These are phyloP conservation scores for Aspergillus brasiliensis DNA, from an alignment of 2,329 filamentous ascomycete genomes.

Conservation along the genomic window DNA sequence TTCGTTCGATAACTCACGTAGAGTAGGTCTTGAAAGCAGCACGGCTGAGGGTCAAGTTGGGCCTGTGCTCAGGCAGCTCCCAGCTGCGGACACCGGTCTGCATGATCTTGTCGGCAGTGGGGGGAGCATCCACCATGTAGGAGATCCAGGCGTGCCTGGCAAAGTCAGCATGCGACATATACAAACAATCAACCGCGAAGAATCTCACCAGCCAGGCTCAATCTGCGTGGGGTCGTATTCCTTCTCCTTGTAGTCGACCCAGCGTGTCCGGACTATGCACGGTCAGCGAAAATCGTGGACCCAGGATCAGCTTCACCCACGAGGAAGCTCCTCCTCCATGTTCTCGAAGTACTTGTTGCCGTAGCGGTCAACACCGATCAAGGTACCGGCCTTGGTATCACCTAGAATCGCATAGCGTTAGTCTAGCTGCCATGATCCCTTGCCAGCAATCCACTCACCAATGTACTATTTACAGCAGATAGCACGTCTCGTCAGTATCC, in stretches of 20 bases:
- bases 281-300: slow-evolving; percentile 19
- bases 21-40: slow-evolving; percentile 90
- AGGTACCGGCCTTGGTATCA: slow-evolving; percentile 90
- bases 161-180: background rate
- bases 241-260: slow-evolving; percentile 93
- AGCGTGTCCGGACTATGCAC: slow-evolving; percentile 79
- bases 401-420: slow-evolving; percentile 56
- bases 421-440: slow-evolving; percentile 13
- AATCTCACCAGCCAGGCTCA: slow-evolving; percentile 77
- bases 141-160: slow-evolving; percentile 91
- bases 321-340: slow-evolving; percentile 80
- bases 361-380: slow-evolving; percentile 82
- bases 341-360: slow-evolving; percentile 99
- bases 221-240: slow-evolving; percentile 69
- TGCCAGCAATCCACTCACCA: slow-evolving; percentile 31
- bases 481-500: slow-evolving; percentile 25
- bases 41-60: slow-evolving; percentile 73
- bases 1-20: slow-evolving; percentile 67
- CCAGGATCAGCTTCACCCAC: slow-evolving; percentile 54
- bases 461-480: slow-evolving; percentile 41
- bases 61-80: slow-evolving; percentile 72
- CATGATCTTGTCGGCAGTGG: slow-evolving; percentile 72
- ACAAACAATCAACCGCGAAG: background rate
- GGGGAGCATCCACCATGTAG: slow-evolving; percentile 86
- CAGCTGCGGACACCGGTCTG: slow-evolving; percentile 69